A percentile compares a stretch with the other conserved stretches of the same genome.
Evolutionary conservation across 441 rosid species (phyloP).

Genomic region (Populus trichocarpa): DNA sequence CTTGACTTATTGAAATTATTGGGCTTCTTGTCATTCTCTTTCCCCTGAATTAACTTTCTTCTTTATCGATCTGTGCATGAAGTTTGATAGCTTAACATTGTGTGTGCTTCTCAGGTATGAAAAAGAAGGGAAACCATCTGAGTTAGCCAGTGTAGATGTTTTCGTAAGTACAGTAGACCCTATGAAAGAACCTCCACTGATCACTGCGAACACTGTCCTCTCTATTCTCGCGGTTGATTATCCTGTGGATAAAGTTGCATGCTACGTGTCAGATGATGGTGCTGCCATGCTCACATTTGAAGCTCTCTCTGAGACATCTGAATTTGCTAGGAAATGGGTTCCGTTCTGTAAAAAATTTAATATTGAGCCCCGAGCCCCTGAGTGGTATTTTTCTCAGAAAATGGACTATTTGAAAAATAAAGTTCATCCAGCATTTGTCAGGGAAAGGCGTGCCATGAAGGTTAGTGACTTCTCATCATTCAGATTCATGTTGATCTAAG

Average conservation of each 20-base stretch:
- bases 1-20: background rate
- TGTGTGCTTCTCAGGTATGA: constrained; percentile 56
- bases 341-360: constrained; percentile 84
- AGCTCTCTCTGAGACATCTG: constrained; percentile 95
- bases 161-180: constrained; percentile 99
- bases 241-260: constrained; percentile 90
- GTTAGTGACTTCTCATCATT: constrained; percentile 32
- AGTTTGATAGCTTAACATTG: background rate
- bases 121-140: constrained; percentile 83
- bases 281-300: constrained; percentile 99
- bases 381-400: constrained; percentile 86
- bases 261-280: constrained; percentile 97
- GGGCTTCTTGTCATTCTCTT: background rate
- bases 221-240: constrained; percentile 98
- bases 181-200: constrained; percentile 91
- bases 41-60: background rate
- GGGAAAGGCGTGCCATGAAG: constrained; percentile 93
- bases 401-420: constrained; percentile 83
- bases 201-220: constrained; percentile 95
- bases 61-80: constrained; percentile 1
- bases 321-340: constrained; percentile 95
- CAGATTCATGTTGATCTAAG: background rate
- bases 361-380: constrained; percentile 98
- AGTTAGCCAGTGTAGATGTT: constrained; percentile 65
- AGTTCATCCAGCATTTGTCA: constrained; percentile 71